phyloP scores from a whole-genome alignment of 1,139 yeast species.

The Blastobotrys persicus region DNA sequence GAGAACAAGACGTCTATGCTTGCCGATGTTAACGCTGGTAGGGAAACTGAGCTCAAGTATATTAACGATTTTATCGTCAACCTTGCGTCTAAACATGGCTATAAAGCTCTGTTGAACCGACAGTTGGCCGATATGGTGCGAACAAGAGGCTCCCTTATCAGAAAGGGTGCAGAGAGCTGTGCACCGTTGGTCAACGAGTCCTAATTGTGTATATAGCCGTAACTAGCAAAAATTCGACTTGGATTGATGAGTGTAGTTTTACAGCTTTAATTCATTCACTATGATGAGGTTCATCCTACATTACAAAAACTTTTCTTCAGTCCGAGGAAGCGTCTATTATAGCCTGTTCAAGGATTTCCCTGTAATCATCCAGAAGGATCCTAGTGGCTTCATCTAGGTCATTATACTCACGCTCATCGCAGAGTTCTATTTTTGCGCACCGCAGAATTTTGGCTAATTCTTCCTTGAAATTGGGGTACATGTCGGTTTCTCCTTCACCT shows the following conservation, averaged over 20 bases:
- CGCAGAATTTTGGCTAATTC: slow-evolving; percentile 41
- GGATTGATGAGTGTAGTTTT: no score
- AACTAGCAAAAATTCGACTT: neutral
- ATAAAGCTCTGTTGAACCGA: slow-evolving; percentile 48
- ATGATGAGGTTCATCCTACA: no score
- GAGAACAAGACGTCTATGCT: slow-evolving; percentile 84
- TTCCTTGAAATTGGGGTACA: slow-evolving; percentile 44
- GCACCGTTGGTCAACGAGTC: slow-evolving; percentile 16
- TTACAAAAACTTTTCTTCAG: no score
- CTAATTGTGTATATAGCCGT: no score
- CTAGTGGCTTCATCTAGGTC: neutral
- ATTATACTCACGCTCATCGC: neutral
- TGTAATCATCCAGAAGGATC: neutral
- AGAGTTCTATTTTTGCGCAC: slow-evolving; percentile 1
- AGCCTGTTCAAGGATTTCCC: slow-evolving; percentile 1
- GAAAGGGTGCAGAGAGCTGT: slow-evolving; percentile 16
- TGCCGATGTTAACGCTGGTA: slow-evolving; percentile 62
- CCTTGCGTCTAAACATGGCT: slow-evolving; percentile 47
- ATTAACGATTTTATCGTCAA: slow-evolving; percentile 70
- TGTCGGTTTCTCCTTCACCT: slow-evolving; percentile 52
- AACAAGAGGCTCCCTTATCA: slow-evolving; percentile 21
- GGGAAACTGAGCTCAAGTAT: slow-evolving; percentile 71
- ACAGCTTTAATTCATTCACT: no score
- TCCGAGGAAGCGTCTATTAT: neutral
- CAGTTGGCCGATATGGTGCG: slow-evolving; percentile 48